Evolutionary conservation across 2,329 filamentous ascomycete genomes (phyloP).

Genomic region (Calonectria honghensis): DNA sequence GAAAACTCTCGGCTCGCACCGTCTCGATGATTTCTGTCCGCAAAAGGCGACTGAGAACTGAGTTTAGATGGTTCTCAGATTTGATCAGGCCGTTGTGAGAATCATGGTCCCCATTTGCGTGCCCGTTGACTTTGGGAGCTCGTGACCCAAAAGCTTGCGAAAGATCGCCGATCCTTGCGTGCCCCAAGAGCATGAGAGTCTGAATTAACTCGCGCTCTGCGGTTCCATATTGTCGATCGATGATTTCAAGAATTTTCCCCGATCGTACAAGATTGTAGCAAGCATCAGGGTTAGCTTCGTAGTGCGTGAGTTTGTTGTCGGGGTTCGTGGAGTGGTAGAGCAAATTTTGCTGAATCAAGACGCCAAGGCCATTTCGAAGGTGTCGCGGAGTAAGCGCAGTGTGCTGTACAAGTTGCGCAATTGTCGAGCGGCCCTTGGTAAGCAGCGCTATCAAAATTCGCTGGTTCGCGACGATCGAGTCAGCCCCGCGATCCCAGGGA

Average conservation of each 20-base stretch:
- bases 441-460: conserved; percentile 89
- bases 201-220: conserved; percentile 84
- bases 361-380: conserved; percentile 86
- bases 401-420: conserved; percentile 81
- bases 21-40: conserved; percentile 81
- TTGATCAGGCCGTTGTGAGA: conserved; percentile 62
- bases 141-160: conserved; percentile 75
- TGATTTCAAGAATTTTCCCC: conserved; percentile 86
- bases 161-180: conserved; percentile 83
- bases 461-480: conserved; percentile 68
- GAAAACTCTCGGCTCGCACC: conserved; percentile 74
- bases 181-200: conserved; percentile 84
- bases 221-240: conserved; percentile 84
- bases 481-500: conserved; percentile 53
- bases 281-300: conserved; percentile 87
- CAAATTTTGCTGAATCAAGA: conserved; percentile 92
- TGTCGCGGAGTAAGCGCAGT: conserved; percentile 84
- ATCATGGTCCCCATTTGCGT: conserved; percentile 59
- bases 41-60: conserved; percentile 73
- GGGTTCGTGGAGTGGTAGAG: conserved; percentile 82
- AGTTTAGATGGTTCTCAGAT: conserved; percentile 69
- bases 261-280: conserved; percentile 89
- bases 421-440: conserved; percentile 84
- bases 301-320: conserved; percentile 80
- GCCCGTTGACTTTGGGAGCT: conserved; percentile 59